These are phyloP conservation scores for Malus fusca DNA, from an alignment of 306 rosid species.

Conservation along the genomic window DNA sequence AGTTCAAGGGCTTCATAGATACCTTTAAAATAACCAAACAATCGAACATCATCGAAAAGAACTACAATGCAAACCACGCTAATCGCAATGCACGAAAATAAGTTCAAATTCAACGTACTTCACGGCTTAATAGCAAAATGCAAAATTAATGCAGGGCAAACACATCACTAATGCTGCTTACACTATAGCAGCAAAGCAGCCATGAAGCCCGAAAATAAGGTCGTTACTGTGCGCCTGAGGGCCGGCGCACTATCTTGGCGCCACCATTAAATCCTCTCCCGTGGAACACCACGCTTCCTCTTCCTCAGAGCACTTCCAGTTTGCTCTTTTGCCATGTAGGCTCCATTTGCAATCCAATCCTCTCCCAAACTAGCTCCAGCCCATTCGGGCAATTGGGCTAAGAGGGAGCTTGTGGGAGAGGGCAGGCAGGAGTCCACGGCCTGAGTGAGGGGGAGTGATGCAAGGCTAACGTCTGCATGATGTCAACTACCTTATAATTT, in stretches of 20 bases:
- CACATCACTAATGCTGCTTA: slow-evolving; percentile 9
- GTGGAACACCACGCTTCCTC: slow-evolving; percentile 57
- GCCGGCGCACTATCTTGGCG: slow-evolving; percentile 32
- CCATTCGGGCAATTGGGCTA: no score
- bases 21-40: slow-evolving; percentile 21
- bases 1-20: slow-evolving; percentile 77
- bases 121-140: background rate
- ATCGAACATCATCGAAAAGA: background rate
- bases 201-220: slow-evolving; percentile 17
- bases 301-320: slow-evolving; percentile 2
- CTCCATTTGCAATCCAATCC: no score
- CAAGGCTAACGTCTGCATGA: no score
- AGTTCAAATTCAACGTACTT: background rate
- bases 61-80: background rate
- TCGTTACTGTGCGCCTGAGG: slow-evolving; percentile 23
- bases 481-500: no score
- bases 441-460: no score
- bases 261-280: slow-evolving; percentile 40
- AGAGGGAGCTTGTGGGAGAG: no score
- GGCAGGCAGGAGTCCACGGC: no score
- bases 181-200: slow-evolving; percentile 19
- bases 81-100: background rate
- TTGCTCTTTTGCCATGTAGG: no score
- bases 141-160: background rate
- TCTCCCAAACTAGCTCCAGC: no score